Evolutionary conservation across 306 rosid genomes (phyloP).

Genomic region (Gastrolobium villosum): DNA sequence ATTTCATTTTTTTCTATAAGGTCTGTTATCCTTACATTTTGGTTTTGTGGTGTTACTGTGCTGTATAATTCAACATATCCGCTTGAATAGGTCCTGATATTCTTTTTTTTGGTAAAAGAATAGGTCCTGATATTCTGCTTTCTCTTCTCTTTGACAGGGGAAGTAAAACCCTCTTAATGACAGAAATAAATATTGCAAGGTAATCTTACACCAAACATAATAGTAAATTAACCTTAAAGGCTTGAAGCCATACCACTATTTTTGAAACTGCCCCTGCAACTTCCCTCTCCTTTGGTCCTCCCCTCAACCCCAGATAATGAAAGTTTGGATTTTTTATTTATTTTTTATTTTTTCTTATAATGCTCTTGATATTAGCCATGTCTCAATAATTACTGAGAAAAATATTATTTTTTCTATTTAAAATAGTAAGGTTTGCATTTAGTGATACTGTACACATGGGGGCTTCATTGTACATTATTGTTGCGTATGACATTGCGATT

Average conservation of each 20-base stretch:
- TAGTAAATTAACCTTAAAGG: slow-evolving; percentile 13
- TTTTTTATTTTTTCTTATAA: background rate
- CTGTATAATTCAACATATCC: too few species aligned
- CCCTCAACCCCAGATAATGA: background rate
- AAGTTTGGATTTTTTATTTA: background rate
- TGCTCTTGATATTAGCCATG: background rate
- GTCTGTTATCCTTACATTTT: slow-evolving; percentile 10
- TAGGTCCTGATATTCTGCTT: slow-evolving; percentile 18
- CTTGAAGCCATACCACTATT: slow-evolving; percentile 25
- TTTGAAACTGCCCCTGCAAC: background rate
- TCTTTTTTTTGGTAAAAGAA: too few species aligned
- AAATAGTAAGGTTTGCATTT: slow-evolving; percentile 23
- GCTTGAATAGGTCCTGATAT: too few species aligned
- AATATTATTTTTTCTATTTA: background rate
- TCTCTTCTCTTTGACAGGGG: slow-evolving; percentile 41
- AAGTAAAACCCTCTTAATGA: slow-evolving; percentile 40
- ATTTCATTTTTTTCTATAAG: slow-evolving; percentile 6
- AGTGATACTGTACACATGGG: background rate
- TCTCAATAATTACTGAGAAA: background rate
- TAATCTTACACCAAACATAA: slow-evolving; percentile 18
- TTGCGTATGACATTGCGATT: background rate
- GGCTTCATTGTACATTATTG: background rate
- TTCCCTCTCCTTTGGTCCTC: background rate
- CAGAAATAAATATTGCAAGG: slow-evolving; percentile 57
- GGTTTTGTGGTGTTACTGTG: slow-evolving; percentile 15